phyloP scores from a whole-genome alignment of 768 basidiomycete genomes.

The Russula emetica region DNA sequence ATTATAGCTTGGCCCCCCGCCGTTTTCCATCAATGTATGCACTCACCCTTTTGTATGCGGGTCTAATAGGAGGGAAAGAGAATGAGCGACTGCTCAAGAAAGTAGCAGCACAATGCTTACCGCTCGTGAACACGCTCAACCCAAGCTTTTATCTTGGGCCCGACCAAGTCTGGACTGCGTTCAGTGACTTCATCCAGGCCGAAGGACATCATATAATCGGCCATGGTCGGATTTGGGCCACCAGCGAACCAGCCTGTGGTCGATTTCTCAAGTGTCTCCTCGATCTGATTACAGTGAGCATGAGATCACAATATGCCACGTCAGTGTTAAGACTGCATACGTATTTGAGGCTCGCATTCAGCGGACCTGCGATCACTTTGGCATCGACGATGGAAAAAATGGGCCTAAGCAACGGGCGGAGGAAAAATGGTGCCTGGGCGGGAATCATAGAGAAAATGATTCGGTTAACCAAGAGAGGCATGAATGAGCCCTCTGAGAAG shows the following conservation, averaged over 20 bases:
- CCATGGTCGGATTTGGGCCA: slow-evolving; percentile 41
- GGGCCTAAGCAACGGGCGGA: slow-evolving; percentile 36
- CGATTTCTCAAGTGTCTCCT: slow-evolving; percentile 21
- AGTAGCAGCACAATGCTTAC: slow-evolving; percentile 28
- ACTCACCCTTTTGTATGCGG: slow-evolving; percentile 36
- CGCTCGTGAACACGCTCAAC: slow-evolving; percentile 39
- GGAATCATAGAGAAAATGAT: slow-evolving; percentile 36
- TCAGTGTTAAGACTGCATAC: slow-evolving; percentile 21
- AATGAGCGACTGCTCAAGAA: background rate
- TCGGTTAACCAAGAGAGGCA: slow-evolving; percentile 40
- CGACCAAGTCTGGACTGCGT: slow-evolving; percentile 29
- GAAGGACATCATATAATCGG: slow-evolving; percentile 47
- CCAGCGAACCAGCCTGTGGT: slow-evolving; percentile 37
- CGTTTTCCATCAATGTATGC: background rate
- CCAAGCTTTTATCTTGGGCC: slow-evolving; percentile 39
- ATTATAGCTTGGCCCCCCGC: slow-evolving; percentile 4
- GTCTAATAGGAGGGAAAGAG: slow-evolving; percentile 25
- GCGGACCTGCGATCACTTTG: slow-evolving; percentile 31
- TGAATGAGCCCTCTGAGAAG: slow-evolving; percentile 42
- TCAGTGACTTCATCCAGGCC: slow-evolving; percentile 34
- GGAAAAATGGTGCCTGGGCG: slow-evolving; percentile 35
- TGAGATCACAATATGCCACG: background rate
- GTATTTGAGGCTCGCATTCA: slow-evolving; percentile 34
- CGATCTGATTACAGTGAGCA: slow-evolving; percentile 1
- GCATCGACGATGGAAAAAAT: slow-evolving; percentile 34